Conservation (phyloP, 192 early-diverging fungal genomes). For the Coemansia sp. region DNA sequence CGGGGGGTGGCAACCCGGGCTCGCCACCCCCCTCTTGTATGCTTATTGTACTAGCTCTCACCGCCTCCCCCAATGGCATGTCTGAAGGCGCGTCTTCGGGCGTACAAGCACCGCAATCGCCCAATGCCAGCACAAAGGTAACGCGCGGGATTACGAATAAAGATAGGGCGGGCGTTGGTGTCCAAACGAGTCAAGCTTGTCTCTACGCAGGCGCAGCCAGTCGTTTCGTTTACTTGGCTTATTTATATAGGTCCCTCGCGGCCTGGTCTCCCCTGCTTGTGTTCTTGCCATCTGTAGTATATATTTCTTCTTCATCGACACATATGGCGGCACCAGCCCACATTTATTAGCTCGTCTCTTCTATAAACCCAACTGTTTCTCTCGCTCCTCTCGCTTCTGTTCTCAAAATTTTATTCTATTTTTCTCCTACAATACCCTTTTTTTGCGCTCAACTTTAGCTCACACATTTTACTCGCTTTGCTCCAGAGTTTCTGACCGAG, state of each 20-base stretch:
- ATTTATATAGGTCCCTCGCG: slow-evolving; percentile 6
- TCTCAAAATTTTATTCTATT: background rate
- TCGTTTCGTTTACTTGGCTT: background rate
- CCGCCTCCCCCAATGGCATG: slow-evolving; percentile 9
- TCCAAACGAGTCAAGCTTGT: background rate
- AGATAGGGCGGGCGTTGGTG: background rate
- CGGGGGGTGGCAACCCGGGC: background rate
- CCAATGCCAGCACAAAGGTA: slow-evolving; percentile 15
- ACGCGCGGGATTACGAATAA: background rate
- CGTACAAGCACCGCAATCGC: slow-evolving; percentile 5
- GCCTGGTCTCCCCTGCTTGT: slow-evolving; percentile 5
- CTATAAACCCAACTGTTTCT: background rate
- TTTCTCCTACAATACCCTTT: background rate
- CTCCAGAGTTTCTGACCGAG: slow-evolving; percentile 2
- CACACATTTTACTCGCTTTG: background rate
- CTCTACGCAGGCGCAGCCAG: slow-evolving; percentile 7
- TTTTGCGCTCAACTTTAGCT: background rate
- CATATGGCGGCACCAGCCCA: slow-evolving; percentile 7
- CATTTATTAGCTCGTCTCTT: background rate
- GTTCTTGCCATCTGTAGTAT: slow-evolving; percentile 6
- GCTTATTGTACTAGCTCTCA: slow-evolving; percentile 6
- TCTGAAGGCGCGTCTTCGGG: background rate
- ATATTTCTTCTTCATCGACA: background rate
- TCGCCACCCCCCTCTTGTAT: background rate
- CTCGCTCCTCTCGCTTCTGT: background rate